Evolutionary conservation across 2,329 filamentous ascomycete species (phyloP).

Genomic region (Penicillium sp.): DNA sequence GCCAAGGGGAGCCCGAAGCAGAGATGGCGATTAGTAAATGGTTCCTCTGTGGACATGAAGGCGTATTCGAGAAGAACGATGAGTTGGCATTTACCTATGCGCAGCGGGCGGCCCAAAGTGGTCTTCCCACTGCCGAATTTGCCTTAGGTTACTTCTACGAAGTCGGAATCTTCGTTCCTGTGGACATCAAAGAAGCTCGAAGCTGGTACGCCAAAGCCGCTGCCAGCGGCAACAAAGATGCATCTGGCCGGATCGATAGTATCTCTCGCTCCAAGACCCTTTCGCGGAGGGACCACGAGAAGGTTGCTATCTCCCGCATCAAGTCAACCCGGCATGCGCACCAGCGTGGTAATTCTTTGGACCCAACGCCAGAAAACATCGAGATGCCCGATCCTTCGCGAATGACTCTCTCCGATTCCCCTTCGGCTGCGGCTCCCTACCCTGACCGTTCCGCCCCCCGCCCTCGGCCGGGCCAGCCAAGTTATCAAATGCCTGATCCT

Average conservation of each 20-base stretch:
- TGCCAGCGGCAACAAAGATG: conserved; percentile 89
- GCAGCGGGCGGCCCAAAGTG: conserved; percentile 76
- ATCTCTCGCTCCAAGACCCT: conserved; percentile 80
- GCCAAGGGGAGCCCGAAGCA: conserved; percentile 89
- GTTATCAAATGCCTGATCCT: conserved; percentile 38
- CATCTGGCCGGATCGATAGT: conserved; percentile 75
- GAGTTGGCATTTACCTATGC: conserved; percentile 90
- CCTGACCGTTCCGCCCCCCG: conserved; percentile 40
- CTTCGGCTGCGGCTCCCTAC: conserved; percentile 44
- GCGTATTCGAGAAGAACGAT: conserved; percentile 92
- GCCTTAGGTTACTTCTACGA: conserved; percentile 97
- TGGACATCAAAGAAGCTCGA: conserved; percentile 77
- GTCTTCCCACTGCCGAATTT: conserved; percentile 88
- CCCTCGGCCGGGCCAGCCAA: conserved; percentile 33
- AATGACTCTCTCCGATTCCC: conserved; percentile 39
- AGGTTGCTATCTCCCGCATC: conserved; percentile 83
- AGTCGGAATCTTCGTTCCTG: conserved; percentile 88
- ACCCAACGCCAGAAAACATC: conserved; percentile 43
- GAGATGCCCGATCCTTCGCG: conserved; percentile 52
- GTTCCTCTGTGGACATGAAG: conserved; percentile 95
- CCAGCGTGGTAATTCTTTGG: conserved; percentile 40
- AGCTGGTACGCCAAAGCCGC: conserved; percentile 90
- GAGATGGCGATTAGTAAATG: conserved; percentile 97
- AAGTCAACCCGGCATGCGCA: conserved; percentile 71
- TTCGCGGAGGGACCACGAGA: conserved; percentile 89